Conservation (phyloP, 306 rosid genomes). For the Sindora glabra region DNA sequence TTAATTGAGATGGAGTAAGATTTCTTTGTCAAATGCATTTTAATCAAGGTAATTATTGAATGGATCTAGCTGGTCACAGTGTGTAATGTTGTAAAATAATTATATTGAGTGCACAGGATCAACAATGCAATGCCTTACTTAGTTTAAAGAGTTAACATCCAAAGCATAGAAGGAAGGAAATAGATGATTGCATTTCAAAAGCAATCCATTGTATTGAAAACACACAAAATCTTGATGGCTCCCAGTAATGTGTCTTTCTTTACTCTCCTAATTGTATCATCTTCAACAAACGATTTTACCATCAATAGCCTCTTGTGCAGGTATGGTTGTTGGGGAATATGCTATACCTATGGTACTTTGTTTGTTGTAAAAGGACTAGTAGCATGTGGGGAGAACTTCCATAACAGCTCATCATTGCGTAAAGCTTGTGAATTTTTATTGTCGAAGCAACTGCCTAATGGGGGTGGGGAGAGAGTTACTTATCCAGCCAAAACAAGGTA, state of each 20-base stretch:
- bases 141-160: constrained; percentile 2
- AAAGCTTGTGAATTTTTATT: constrained; percentile 25
- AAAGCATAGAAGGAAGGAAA: neutral
- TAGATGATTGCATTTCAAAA: neutral
- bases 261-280: no score
- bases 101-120: constrained; percentile 20
- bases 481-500: constrained; percentile 25
- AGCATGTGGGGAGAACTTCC: constrained; percentile 23
- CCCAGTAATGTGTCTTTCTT: neutral
- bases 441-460: constrained; percentile 13
- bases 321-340: constrained; percentile 31
- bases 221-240: constrained; percentile 8
- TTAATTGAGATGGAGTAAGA: constrained; percentile 5
- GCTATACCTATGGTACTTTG: constrained; percentile 34
- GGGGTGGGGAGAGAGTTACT: constrained; percentile 50
- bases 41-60: neutral
- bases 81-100: no score
- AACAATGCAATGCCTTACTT: neutral
- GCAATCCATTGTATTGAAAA: neutral
- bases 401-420: constrained; percentile 13
- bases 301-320: no score
- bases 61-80: no score
- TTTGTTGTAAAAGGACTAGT: constrained; percentile 25
- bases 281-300: no score
- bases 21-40: neutral